Conservation (phyloP, 2,329 filamentous ascomycete genomes). For the Cercospora canescens region DNA sequence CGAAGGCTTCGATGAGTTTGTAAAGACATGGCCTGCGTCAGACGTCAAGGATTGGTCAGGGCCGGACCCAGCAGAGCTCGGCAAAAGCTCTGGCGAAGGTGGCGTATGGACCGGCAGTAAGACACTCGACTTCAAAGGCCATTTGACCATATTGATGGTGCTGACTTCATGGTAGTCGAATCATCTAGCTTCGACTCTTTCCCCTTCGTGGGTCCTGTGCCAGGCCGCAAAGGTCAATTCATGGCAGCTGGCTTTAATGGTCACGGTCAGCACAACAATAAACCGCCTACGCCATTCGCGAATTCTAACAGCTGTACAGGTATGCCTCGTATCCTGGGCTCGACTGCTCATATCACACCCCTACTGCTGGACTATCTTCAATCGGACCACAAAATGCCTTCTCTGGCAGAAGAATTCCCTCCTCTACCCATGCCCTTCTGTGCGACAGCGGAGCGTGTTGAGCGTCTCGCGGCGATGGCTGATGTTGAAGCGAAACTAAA, state of each 20-base stretch:
- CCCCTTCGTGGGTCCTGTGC: slow-evolving; percentile 32
- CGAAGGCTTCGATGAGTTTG: slow-evolving; percentile 33
- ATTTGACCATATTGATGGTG: background rate
- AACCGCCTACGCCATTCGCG: background rate
- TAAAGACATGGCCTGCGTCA: slow-evolving; percentile 32
- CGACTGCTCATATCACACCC: slow-evolving; percentile 32
- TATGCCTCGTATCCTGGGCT: slow-evolving; percentile 37
- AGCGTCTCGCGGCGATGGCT: slow-evolving; percentile 19
- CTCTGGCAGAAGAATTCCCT: slow-evolving; percentile 25
- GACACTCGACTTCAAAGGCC: slow-evolving; percentile 1
- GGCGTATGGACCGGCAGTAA: slow-evolving; percentile 35
- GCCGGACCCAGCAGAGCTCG: slow-evolving; percentile 20
- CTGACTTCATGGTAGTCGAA: slow-evolving; percentile 16
- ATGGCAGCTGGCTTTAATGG: slow-evolving; percentile 32
- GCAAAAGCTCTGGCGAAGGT: slow-evolving; percentile 27
- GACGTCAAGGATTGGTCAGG: slow-evolving; percentile 31
- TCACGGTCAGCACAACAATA: slow-evolving; percentile 21
- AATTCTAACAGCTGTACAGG: slow-evolving; percentile 15
- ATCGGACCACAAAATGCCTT: slow-evolving; percentile 24
- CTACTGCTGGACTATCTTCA: slow-evolving; percentile 28
- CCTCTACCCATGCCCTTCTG: slow-evolving; percentile 34
- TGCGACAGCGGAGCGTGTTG: slow-evolving; percentile 31
- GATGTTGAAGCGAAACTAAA: slow-evolving; percentile 19
- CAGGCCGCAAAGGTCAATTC: slow-evolving; percentile 28
- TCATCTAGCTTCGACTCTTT: slow-evolving; percentile 24